These are phyloP conservation scores for Trametes coccinea DNA, from an alignment of 768 basidiomycete genomes.

Conservation along the genomic window DNA sequence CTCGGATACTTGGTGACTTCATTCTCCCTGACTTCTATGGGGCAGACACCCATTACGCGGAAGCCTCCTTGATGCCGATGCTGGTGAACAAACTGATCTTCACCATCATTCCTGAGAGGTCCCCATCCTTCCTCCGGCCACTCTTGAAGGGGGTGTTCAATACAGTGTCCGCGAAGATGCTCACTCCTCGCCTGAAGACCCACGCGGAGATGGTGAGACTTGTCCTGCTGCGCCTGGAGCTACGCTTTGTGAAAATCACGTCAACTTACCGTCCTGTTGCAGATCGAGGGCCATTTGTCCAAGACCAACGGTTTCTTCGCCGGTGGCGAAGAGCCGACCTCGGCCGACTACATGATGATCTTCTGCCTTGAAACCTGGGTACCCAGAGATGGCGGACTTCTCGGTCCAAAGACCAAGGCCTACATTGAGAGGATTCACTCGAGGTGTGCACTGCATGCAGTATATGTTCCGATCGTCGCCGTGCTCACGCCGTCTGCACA, in stretches of 20 bases:
- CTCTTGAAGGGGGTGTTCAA: constrained; percentile 25
- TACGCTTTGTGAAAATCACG: background rate
- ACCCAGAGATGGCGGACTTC: constrained; percentile 12
- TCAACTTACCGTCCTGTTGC: background rate
- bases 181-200: constrained; percentile 32
- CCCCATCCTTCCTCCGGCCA: constrained; percentile 37
- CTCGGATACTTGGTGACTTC: background rate
- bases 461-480: background rate
- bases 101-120: constrained; percentile 30
- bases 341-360: constrained; percentile 48
- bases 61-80: constrained; percentile 38
- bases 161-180: constrained; percentile 16
- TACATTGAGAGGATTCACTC: constrained; percentile 42
- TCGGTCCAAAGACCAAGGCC: constrained; percentile 38
- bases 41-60: constrained; percentile 35
- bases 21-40: background rate
- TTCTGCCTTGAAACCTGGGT: constrained; percentile 39
- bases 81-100: constrained; percentile 35
- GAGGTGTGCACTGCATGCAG: constrained; percentile 28
- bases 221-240: background rate
- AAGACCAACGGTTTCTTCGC: constrained; percentile 35
- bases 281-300: constrained; percentile 42
- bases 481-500: background rate
- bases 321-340: constrained; percentile 40
- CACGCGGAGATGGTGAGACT: constrained; percentile 31